phyloP scores from a whole-genome alignment of 225 moss, liverwort and hornwort species.

The Straminergon stramineum region DNA sequence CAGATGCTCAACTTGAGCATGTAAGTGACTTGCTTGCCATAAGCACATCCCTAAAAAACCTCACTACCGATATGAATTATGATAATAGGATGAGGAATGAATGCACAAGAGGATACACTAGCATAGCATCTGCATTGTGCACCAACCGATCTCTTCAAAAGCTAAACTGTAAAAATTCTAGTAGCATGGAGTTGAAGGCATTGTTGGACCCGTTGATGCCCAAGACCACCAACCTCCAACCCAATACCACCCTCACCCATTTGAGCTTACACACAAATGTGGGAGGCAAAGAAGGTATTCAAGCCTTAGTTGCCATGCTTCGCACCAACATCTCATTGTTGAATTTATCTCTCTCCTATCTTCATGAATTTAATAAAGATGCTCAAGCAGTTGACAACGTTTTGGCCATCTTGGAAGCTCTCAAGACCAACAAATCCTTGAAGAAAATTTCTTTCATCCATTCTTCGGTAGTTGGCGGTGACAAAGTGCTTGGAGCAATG shows the following conservation, averaged over 20 bases:
- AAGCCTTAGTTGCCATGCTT: not conserved
- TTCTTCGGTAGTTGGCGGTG: not conserved
- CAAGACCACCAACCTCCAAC: too few species aligned
- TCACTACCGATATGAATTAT: fast-evolving
- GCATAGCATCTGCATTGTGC: not conserved
- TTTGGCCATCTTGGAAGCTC: not conserved
- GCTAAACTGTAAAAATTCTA: fast-evolving
- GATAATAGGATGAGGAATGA: fast-evolving
- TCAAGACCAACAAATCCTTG: not conserved
- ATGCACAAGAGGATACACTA: not conserved
- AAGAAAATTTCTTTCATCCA: fast-evolving
- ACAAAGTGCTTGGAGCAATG: not conserved
- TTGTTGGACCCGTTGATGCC: not conserved
- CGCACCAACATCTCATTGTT: not conserved
- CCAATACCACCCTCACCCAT: not conserved
- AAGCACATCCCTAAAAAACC: not conserved
- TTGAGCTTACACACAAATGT: fast-evolving
- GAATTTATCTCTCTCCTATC: fast-evolving
- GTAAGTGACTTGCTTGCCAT: not conserved
- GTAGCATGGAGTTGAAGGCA: not conserved
- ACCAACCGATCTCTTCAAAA: not conserved
- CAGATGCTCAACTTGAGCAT: not conserved
- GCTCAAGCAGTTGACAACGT: too few species aligned
- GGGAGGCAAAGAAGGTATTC: not conserved
- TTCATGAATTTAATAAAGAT: fast-evolving